Evolutionary conservation across 192 early-diverging fungal genomes (phyloP).

Genomic region (Coemansia sp.): DNA sequence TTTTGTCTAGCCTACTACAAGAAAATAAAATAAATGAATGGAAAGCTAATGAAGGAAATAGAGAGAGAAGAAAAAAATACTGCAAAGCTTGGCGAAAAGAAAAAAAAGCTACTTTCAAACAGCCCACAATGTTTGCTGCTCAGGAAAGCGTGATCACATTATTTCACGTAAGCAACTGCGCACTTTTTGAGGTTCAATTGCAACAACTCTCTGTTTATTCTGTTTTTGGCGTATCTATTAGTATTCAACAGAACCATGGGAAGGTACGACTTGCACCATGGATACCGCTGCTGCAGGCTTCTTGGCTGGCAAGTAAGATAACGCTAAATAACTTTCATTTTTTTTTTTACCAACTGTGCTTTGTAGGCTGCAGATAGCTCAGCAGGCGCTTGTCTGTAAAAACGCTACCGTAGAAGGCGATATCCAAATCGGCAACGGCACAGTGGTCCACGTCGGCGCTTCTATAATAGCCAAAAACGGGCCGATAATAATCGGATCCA

Average conservation of each 20-base stretch:
- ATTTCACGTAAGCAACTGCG: not conserved
- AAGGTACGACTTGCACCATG: slow-evolving; percentile 12
- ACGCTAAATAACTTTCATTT: not conserved
- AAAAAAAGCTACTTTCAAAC: not conserved
- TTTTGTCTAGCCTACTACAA: not conserved
- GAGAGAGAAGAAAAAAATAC: not conserved
- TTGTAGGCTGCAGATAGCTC: slow-evolving; percentile 43
- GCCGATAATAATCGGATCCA: slow-evolving; percentile 49
- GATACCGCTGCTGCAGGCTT: no score
- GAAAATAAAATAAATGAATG: not conserved
- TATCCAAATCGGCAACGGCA: slow-evolving; percentile 45
- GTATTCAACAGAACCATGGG: slow-evolving; percentile 21
- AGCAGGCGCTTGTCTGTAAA: slow-evolving; percentile 49
- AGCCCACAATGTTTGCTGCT: not conserved
- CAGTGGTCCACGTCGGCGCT: slow-evolving; percentile 49
- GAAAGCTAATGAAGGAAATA: not conserved
- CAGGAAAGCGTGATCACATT: slow-evolving; percentile 2
- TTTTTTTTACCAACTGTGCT: not conserved
- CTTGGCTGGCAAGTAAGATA: not conserved
- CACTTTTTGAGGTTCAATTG: not conserved
- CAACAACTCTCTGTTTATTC: not conserved
- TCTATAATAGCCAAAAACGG: slow-evolving; percentile 48
- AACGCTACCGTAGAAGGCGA: slow-evolving; percentile 47
- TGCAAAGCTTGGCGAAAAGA: not conserved
- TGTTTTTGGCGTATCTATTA: not conserved